These are phyloP conservation scores for Hibiscus trionum DNA, from an alignment of 345 rosid genomes.

Conservation along the genomic window DNA sequence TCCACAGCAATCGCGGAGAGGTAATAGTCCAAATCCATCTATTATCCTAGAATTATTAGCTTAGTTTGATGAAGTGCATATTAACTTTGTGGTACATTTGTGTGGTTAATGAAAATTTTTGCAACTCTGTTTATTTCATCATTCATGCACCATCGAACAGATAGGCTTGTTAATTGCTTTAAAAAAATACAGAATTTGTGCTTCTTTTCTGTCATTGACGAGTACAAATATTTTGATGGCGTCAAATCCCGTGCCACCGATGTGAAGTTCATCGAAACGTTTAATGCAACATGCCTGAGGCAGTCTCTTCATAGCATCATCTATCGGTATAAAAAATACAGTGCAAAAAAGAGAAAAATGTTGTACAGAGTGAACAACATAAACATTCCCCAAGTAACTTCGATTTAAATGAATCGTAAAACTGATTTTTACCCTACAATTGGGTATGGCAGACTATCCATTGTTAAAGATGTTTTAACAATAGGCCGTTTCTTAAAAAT, in stretches of 20 bases:
- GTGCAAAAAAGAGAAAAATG: slow-evolving; percentile 22
- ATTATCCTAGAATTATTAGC: not conserved
- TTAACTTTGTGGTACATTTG: no score
- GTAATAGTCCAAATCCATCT: slow-evolving; percentile 20
- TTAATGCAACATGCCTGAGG: slow-evolving; percentile 33
- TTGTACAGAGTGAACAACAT: no score
- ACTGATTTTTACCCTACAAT: not conserved
- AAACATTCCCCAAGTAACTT: not conserved
- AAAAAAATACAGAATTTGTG: slow-evolving; percentile 87
- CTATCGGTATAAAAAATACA: slow-evolving; percentile 66
- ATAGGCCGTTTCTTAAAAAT: no score
- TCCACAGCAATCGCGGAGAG: slow-evolving; percentile 89
- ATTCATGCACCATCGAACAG: slow-evolving; percentile 69
- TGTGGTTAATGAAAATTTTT: not conserved
- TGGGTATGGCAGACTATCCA: slow-evolving; percentile 26
- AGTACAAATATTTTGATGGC: no score
- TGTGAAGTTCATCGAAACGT: no score
- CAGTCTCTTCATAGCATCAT: slow-evolving; percentile 61
- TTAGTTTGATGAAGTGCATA: no score
- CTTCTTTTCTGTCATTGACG: no score
- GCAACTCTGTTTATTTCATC: not conserved
- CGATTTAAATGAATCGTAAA: no score
- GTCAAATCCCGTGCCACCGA: no score
- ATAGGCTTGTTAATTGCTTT: slow-evolving; percentile 77
- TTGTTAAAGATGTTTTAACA: no score